Conservation (phyloP, 1,284 basidiomycete genomes). For the Omphalotus olearius region DNA sequence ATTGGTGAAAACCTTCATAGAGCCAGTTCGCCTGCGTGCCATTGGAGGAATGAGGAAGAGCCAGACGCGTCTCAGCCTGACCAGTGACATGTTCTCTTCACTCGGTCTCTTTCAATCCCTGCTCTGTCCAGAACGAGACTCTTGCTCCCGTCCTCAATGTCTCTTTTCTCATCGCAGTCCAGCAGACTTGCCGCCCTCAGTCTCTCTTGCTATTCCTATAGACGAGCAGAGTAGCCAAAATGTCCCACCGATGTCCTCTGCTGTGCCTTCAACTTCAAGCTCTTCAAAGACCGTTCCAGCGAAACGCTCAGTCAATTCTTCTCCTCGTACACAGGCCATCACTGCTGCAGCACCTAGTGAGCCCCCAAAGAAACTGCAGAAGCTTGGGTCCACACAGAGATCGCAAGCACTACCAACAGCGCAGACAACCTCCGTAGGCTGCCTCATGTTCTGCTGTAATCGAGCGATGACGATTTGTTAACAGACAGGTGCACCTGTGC, state of each 20-base stretch:
- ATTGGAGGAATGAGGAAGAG: neutral
- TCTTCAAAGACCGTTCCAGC: slow-evolving; percentile 17
- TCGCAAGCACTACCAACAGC: neutral
- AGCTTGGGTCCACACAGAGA: slow-evolving; percentile 6
- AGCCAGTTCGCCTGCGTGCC: neutral
- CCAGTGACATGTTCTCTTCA: slow-evolving; percentile 60
- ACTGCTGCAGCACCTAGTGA: neutral
- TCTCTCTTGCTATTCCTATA: slow-evolving; percentile 35
- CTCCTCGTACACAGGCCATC: neutral
- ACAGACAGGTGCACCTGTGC: slow-evolving; percentile 38
- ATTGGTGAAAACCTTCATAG: too few relatives aligned
- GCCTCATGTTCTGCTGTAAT: neutral
- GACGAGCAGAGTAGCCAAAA: slow-evolving; percentile 23
- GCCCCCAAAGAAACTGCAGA: slow-evolving; percentile 14
- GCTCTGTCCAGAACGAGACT: slow-evolving; percentile 54
- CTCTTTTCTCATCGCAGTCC: slow-evolving; percentile 54
- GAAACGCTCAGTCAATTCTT: slow-evolving; percentile 14
- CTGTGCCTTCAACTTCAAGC: neutral
- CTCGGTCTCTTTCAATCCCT: slow-evolving; percentile 53
- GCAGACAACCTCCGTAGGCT: neutral
- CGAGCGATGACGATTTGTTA: neutral
- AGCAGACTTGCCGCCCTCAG: slow-evolving; percentile 30
- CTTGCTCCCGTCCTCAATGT: slow-evolving; percentile 52
- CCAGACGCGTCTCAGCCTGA: neutral
- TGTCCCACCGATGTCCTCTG: slow-evolving; percentile 12